phyloP scores from a whole-genome alignment of 2,329 filamentous ascomycete genomes.

The Pseudogymnoascus sp. region DNA sequence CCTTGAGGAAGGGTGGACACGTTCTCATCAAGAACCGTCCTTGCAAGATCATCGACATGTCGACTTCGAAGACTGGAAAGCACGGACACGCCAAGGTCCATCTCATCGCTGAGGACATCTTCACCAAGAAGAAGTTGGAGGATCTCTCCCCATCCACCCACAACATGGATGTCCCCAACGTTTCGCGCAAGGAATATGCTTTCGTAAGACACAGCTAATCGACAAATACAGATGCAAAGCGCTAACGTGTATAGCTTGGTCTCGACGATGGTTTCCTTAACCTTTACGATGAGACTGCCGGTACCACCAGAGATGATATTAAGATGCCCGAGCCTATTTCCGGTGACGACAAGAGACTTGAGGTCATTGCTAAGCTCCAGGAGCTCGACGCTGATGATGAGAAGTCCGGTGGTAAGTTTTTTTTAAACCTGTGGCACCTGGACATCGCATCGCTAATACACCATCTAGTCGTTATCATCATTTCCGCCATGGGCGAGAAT shows the following conservation, averaged over 20 bases:
- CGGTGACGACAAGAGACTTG: constrained; percentile 46
- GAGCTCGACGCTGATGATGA: constrained; percentile 59
- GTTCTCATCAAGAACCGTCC: constrained; percentile 98
- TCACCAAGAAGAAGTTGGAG: constrained; percentile 99
- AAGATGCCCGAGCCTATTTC: constrained; percentile 66
- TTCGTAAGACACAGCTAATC: constrained; percentile 58
- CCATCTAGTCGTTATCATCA: constrained; percentile 72
- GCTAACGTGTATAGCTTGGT: no score
- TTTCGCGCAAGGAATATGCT: constrained; percentile 84
- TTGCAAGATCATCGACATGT: constrained; percentile 99
- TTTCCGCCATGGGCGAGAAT: constrained; percentile 96
- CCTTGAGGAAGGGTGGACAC: constrained; percentile 97
- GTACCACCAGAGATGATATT: constrained; percentile 89
- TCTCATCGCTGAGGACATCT: constrained; percentile 96
- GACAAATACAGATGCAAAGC: not conserved
- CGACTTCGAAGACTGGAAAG: constrained; percentile 99
- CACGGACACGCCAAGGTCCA: constrained; percentile 99
- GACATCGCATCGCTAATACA: constrained; percentile 15
- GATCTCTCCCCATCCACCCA: constrained; percentile 97
- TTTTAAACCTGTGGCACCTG: not conserved
- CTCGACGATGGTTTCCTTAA: constrained; percentile 94
- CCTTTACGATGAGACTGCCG: constrained; percentile 74
- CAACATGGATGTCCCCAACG: constrained; percentile 97
- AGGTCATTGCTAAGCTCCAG: constrained; percentile 72
- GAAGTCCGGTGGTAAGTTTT: constrained; percentile 86